Percentiles rank a stretch among this genome's conserved stretches.
Evolutionary conservation across 495 filamentous ascomycete species (phyloP).

Genomic region (Neurospora sp.): DNA sequence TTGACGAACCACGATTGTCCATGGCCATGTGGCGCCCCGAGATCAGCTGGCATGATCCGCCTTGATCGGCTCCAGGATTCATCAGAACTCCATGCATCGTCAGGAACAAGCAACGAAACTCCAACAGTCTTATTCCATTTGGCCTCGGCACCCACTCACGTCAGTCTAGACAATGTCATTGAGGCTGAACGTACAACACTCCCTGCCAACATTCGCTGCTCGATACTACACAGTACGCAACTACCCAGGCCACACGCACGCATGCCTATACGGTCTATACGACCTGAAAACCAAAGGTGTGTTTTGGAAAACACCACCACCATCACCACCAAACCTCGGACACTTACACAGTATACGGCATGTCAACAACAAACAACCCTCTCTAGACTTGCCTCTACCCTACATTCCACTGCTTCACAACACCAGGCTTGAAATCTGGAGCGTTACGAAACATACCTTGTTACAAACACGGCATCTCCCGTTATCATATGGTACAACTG

Average conservation of each 20-base stretch:
- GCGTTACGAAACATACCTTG: background rate
- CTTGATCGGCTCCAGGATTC: background rate
- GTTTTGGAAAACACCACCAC: background rate
- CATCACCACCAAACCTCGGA: background rate
- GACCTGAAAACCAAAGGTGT: background rate
- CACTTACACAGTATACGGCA: background rate
- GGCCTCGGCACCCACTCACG: background rate
- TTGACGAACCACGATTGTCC: background rate
- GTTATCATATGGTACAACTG: background rate
- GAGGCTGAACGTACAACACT: background rate
- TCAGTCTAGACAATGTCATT: background rate
- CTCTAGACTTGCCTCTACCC: background rate
- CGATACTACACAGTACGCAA: background rate
- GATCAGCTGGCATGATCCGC: slow-evolving; percentile 4
- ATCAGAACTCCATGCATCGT: background rate
- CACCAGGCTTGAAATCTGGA: background rate
- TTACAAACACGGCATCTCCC: background rate
- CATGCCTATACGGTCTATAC: background rate
- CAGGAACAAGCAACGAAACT: background rate
- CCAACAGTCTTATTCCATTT: background rate
- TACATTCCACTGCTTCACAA: background rate
- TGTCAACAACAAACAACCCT: background rate
- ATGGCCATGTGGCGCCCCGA: slow-evolving; percentile 2
- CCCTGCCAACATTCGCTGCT: background rate
- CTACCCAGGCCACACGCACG: background rate